Evolutionary conservation across 23 red algal species (phyloP).

Genomic region (Gracilaria domingensis): DNA sequence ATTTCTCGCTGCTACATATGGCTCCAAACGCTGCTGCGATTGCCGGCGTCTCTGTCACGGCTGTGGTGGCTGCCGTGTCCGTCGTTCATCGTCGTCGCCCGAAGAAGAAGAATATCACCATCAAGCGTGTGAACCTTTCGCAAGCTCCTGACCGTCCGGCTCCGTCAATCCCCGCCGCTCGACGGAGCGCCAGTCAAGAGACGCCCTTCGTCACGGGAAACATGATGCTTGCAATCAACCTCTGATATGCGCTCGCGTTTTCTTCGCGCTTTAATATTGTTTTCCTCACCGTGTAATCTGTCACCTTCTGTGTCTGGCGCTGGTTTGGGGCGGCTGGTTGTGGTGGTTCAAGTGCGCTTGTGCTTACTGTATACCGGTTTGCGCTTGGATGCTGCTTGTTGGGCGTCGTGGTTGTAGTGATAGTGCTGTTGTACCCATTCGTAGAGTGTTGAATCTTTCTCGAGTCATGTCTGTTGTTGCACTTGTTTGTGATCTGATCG

Average conservation of each 20-base stretch:
- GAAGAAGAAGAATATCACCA: constrained; percentile 2
- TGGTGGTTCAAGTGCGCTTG: neutral
- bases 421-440: neutral
- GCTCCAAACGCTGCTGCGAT: constrained; percentile 17
- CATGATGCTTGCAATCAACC: constrained; percentile 3
- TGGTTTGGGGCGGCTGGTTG: neutral
- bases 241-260: neutral
- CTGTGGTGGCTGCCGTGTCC: neutral
- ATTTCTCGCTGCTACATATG: neutral
- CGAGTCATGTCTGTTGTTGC: neutral
- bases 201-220: constrained; percentile 15
- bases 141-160: neutral
- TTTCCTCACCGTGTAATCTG: neutral
- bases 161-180: neutral
- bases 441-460: neutral
- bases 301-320: neutral
- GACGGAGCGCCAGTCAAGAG: constrained; percentile 6
- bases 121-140: neutral
- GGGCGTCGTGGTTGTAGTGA: neutral
- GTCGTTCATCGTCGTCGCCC: neutral
- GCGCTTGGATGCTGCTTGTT: neutral
- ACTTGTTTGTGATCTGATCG: neutral
- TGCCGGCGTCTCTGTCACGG: neutral
- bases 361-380: neutral
- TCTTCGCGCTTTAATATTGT: neutral